Base-by-base conservation (phyloP, 805 yeast species). In the Candida tallmaniae region DNA sequence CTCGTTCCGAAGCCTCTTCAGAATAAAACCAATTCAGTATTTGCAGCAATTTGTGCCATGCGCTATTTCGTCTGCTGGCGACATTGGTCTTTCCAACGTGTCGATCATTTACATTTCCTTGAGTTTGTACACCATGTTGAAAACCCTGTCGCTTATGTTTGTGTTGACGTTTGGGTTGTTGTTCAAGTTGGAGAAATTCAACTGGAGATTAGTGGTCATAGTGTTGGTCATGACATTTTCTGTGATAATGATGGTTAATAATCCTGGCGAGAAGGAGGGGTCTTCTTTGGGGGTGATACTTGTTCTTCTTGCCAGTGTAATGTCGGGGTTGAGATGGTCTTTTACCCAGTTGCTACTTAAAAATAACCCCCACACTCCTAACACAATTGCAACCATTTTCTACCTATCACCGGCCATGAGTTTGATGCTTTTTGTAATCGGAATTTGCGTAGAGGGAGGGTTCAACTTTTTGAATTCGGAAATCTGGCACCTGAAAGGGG, bases 291-390 rank as follows among this genome's bases (percentile, higher is more conserved):
- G 98, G 2, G 77, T 87, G 15, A 34, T 77, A 2, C 61, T 88
- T 18, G 97, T 90, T 1, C 60, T 93, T 19, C 61, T 74, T 2
- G 89, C 96, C 4, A 77, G 95, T 2, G 72, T 83, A 53, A 73
- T 87, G 62, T 80, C 93, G 11, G 98, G 98, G 0, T 63, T 93
- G 33, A 73, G 98, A 43, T 93, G 98, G 98, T 90, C 95, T 1
- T 74, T 89, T 41, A 88, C 97, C 1, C 97, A 93, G 52, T 56
- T 93, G 15, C 68, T 90, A 23, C 62, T 93, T 32, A 81, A 74
- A 45, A 68, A 65, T 18, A 46, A 46, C 24, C 34, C 35, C 9
- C 61, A 76, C 34, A 75, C 80, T 4, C 72, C 73, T 24, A 80
- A 89, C 51, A 94, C 98, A 2, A 76, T 93, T 13, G 68, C 81